phyloP scores from a whole-genome alignment of 2,329 filamentous ascomycete genomes.

The Epichloe aotearoae region DNA sequence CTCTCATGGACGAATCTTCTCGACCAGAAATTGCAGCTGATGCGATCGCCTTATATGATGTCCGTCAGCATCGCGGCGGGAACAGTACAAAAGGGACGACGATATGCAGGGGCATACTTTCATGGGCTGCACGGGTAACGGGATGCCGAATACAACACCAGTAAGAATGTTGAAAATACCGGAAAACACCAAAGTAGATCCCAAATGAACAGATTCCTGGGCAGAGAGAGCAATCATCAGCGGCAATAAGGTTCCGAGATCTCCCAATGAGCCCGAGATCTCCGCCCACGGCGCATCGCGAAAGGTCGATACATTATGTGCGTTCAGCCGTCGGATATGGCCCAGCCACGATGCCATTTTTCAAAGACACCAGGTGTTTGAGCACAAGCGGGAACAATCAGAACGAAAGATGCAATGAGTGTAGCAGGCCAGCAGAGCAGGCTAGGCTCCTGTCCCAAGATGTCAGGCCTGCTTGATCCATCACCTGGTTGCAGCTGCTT shows the following conservation, averaged over 20 bases:
- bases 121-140: slow-evolving; percentile 83
- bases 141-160: slow-evolving; percentile 72
- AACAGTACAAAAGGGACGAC: neutral
- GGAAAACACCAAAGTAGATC: slow-evolving; percentile 76
- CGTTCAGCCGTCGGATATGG: slow-evolving; percentile 21
- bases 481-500: neutral
- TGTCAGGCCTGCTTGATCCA: neutral
- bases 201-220: slow-evolving; percentile 65
- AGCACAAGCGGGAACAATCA: neutral
- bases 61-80: neutral
- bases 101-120: slow-evolving; percentile 29
- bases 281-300: slow-evolving; percentile 45
- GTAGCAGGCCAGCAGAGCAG: neutral
- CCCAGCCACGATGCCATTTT: slow-evolving; percentile 15
- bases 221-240: slow-evolving; percentile 77
- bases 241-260: slow-evolving; percentile 79
- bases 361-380: neutral
- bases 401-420: neutral
- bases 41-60: slow-evolving; percentile 55
- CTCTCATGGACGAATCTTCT: slow-evolving; percentile 34
- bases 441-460: neutral
- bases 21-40: slow-evolving; percentile 69
- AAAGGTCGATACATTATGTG: slow-evolving; percentile 36
- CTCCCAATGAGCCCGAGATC: slow-evolving; percentile 76
- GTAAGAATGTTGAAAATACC: slow-evolving; percentile 79